Evolutionary conservation across 2,329 filamentous ascomycete species (phyloP).

Genomic region (Neofusicoccum ribis): DNA sequence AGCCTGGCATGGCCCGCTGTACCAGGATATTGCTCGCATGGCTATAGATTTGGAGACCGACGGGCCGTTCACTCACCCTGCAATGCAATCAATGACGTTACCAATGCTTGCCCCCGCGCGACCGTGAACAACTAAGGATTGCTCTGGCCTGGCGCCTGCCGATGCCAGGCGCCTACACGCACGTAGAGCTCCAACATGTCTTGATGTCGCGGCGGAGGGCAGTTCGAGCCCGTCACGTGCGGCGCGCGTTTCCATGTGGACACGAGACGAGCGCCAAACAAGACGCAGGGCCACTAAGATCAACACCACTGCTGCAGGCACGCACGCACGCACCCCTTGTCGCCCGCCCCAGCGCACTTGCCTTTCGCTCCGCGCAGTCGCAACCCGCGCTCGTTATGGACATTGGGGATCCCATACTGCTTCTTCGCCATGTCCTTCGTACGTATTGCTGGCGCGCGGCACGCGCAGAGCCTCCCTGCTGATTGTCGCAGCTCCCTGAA

Average conservation of each 20-base stretch:
- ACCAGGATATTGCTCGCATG: constrained; percentile 1
- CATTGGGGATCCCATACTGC: not conserved
- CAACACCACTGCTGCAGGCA: constrained; percentile 16
- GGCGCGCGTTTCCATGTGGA: constrained; percentile 1
- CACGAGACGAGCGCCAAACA: constrained; percentile 13
- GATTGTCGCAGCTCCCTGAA: constrained; percentile 17
- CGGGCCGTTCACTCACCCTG: constrained; percentile 10
- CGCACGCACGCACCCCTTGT: constrained; percentile 4
- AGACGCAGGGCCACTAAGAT: constrained; percentile 7
- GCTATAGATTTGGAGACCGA: constrained; percentile 11
- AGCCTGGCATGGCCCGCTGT: constrained; percentile 2
- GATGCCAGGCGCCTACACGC: not conserved
- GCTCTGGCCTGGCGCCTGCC: not conserved
- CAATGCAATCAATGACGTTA: not conserved
- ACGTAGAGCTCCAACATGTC: not conserved
- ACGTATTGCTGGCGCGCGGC: constrained; percentile 5
- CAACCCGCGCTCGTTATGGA: constrained; percentile 10
- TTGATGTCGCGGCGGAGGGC: not conserved
- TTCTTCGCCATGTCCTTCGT: constrained; percentile 14
- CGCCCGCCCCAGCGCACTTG: constrained; percentile 8
- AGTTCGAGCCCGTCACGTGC: not conserved
- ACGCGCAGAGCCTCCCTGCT: not conserved
- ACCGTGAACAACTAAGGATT: not conserved
- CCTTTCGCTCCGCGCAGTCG: constrained; percentile 4
- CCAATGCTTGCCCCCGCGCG: not conserved